phyloP scores from a whole-genome alignment of 2,329 filamentous ascomycete species.

The Neonectria neomacrospora region DNA sequence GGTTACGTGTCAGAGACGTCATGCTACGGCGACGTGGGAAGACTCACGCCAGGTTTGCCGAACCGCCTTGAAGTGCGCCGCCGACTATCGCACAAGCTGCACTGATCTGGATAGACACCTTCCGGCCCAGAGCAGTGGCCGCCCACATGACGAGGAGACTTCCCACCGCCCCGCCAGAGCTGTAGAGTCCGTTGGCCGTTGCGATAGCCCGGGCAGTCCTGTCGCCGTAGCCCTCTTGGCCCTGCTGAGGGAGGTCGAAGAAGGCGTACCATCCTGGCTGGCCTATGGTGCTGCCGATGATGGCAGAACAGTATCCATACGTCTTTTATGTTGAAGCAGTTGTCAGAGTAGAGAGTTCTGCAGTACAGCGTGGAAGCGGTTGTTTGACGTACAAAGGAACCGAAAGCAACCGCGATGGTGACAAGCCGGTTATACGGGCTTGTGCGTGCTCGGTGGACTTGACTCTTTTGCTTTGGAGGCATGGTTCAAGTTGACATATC shows the following conservation, averaged over 20 bases:
- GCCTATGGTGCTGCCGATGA: conserved; percentile 63
- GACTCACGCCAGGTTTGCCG: conserved; percentile 54
- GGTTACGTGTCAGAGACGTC: background rate
- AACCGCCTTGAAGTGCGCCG: conserved; percentile 58
- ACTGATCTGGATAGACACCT: conserved; percentile 59
- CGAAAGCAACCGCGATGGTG: conserved; percentile 50
- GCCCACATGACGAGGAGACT: conserved; percentile 62
- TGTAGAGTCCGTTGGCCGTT: conserved; percentile 61
- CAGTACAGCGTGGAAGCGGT: background rate
- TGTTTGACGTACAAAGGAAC: conserved; percentile 44
- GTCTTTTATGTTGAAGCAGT: conserved; percentile 47
- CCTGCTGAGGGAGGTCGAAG: conserved; percentile 57
- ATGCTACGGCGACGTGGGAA: rapidly evolving
- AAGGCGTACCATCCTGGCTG: conserved; percentile 63
- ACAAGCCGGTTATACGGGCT: conserved; percentile 50
- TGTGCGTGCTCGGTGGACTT: conserved; percentile 30
- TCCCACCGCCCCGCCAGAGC: conserved; percentile 59
- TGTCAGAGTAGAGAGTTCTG: background rate
- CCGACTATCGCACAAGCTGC: conserved; percentile 56
- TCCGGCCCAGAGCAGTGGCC: conserved; percentile 55
- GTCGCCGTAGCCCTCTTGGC: conserved; percentile 56
- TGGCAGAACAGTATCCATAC: conserved; percentile 62
- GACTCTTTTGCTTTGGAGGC: conserved; percentile 3
- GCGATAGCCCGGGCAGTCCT: conserved; percentile 59
- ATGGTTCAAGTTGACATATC: conserved; percentile 14